phyloP scores from a whole-genome alignment of 2,329 filamentous ascomycete species.

The Colletotrichum kahawae region DNA sequence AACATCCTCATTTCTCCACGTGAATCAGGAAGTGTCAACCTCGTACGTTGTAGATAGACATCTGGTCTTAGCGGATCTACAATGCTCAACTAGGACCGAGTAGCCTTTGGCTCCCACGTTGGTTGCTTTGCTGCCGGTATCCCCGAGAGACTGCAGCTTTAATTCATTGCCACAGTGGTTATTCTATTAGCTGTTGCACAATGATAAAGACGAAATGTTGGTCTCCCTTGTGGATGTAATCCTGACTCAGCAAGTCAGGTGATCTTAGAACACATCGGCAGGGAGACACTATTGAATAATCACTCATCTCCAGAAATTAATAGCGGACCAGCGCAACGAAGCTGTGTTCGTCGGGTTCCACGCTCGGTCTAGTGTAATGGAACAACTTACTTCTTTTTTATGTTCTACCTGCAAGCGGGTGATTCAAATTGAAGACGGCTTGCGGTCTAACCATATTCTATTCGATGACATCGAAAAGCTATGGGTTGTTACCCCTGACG shows the following conservation, averaged over 20 bases:
- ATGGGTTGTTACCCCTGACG: neutral
- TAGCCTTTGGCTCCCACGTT: accelerated
- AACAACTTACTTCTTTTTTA: neutral
- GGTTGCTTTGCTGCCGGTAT: neutral
- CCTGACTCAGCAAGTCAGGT: neutral
- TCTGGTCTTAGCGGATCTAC: neutral
- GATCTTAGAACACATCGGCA: neutral
- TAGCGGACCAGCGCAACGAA: neutral
- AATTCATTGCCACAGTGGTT: neutral
- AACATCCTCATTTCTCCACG: neutral
- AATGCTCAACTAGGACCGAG: neutral
- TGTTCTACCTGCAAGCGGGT: neutral
- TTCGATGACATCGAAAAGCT: neutral
- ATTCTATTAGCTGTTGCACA: neutral
- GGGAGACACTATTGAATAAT: neutral
- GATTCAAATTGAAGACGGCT: neutral
- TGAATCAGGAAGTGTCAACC: neutral
- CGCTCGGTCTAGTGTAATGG: neutral
- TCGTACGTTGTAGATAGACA: too few species aligned
- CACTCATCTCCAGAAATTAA: neutral
- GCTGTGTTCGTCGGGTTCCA: neutral
- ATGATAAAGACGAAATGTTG: neutral
- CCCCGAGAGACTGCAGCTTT: neutral
- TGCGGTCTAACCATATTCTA: neutral
- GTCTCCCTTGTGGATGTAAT: neutral